Base-by-base conservation (phyloP, 2,329 filamentous ascomycete genomes). In the Davidsoniella neocaledoniae region DNA sequence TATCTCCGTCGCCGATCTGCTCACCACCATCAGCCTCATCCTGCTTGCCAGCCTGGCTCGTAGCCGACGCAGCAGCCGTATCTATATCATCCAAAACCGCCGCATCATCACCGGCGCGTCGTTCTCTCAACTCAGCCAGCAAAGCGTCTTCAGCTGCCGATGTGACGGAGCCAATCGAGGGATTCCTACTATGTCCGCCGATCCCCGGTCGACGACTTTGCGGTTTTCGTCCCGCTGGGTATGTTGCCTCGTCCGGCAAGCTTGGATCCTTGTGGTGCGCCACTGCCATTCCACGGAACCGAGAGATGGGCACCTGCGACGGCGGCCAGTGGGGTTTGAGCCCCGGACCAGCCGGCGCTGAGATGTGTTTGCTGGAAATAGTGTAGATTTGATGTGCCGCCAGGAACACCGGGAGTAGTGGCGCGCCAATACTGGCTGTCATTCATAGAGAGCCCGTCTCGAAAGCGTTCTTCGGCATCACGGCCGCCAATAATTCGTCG, bases 341-440 rank as follows among this genome's bases (percentile, higher is more conserved):
- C 79, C 23, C 85, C 85, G 44, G 82, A 84, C 55, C 83, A 72
- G 3, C 79, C 79, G 23, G 74, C 73, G 7, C 79, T 76, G 4
- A 90, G 70, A 56, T 87, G 84, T 16, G 82, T 77, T 61, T 88
- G 84, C 33, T 43, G 38, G 59, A 91, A 90, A 63, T 90, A 91
- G 61, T 81, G 81, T 58, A 90, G 71, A 57, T 85, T 87, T 9
- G 81, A 81, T 9, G 82, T 81, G 26, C 81, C 82, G 51, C 83
- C 82, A 4, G 82, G 73, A 43, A 82, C 74, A 1, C 77, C 77
- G 2, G 76, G 75, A 17, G 75, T 77, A n/a, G 42, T 47, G 3
- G 47, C 46, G 21, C 48, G 43, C 51, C 51, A 53, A 40, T 37
- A 49, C 39, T 49, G 47, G 12, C 38, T 21, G 36, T 49, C 47